Base-by-base conservation (phyloP, 257 asterid genomes). In the Fraxinus excelsior region DNA sequence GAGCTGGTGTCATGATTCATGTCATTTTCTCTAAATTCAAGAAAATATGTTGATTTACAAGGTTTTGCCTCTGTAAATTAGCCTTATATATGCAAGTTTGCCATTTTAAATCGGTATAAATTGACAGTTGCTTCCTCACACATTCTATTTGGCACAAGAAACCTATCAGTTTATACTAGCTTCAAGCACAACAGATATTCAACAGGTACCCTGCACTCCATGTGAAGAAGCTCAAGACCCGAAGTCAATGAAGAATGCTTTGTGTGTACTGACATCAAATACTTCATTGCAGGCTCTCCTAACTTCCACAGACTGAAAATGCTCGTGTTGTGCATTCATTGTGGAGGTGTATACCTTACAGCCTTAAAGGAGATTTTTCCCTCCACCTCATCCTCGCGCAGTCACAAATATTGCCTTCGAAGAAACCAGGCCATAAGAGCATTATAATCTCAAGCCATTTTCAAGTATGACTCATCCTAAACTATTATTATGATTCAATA, bases 191-290 rank as follows among this genome's bases (percentile, higher is more conserved):
- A 19, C 12, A 58, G 66, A 58, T 58, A 21, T 11, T 18, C 1
- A 56, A 16, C 9, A n/a, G 65, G 11, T 56, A 38, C 14, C 14
- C 46, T 38, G 46, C 23, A 1, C 3, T 18, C 23, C 10, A 6
- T 56, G 3, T 56, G 31, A 58, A 58, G 66, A 58, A 58, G 66
- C 66, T n/a, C 37, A 38, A 71, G 37, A 70, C 74, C 62, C 7
- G 2, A 11, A 62, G 3, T 38, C 60, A 40, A 4, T 16, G 60
- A 71, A 71, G 58, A 71, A 71, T 71, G 62, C 23, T 23, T 40
- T 12, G 4, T 23, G 74, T 23, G 74, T 23, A 23, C 18, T 40
- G 62, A 71, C 26, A 14, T 23, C 31, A 23, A 60, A 60, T 21
- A 60, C 74, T 13, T 14, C 62, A 71, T 42, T 12, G 64, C 9